These are phyloP conservation scores for Aspergillus spinulosporus DNA, from an alignment of 2,329 filamentous ascomycete genomes.

Conservation along the genomic window DNA sequence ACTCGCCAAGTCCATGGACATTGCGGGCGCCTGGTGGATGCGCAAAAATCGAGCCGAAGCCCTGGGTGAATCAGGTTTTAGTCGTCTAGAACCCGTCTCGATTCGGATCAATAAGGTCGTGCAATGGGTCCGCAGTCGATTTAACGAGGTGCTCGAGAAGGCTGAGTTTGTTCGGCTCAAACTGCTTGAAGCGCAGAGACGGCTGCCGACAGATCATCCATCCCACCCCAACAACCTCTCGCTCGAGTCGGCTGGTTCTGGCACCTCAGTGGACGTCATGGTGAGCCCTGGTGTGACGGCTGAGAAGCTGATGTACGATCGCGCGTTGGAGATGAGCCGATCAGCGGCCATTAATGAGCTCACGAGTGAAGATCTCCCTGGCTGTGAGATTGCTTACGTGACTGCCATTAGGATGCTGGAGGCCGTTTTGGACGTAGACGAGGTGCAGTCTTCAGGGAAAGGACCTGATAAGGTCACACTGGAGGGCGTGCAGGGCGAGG, in stretches of 20 bases:
- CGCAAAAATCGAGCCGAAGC: constrained; percentile 70
- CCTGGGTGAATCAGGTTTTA: constrained; percentile 45
- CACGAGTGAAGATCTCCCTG: constrained; percentile 79
- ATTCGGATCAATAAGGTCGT: constrained; percentile 87
- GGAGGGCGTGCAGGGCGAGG: constrained; percentile 49
- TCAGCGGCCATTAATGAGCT: constrained; percentile 94
- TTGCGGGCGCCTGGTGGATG: constrained; percentile 89
- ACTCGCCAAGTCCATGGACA: constrained; percentile 91
- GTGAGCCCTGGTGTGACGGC: constrained; percentile 88
- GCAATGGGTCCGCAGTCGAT: constrained; percentile 89
- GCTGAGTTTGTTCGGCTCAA: constrained; percentile 90
- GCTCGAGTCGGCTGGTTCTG: constrained; percentile 57
- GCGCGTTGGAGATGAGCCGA: constrained; percentile 93
- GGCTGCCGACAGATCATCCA: constrained; percentile 79
- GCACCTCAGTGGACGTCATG: constrained; percentile 72
- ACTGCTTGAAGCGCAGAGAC: constrained; percentile 79
- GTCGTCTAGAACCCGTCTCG: constrained; percentile 53
- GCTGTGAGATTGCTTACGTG: constrained; percentile 89
- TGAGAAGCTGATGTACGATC: constrained; percentile 97
- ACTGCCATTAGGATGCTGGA: constrained; percentile 95
- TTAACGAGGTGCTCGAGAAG: constrained; percentile 97
- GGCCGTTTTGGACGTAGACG: constrained; percentile 85
- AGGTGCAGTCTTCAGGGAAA: constrained; percentile 43
- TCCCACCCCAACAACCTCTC: constrained; percentile 79
- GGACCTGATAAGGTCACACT: constrained; percentile 36